Conservation (phyloP, 2,329 filamentous ascomycete genomes). For the Xylariaceae sp. region DNA sequence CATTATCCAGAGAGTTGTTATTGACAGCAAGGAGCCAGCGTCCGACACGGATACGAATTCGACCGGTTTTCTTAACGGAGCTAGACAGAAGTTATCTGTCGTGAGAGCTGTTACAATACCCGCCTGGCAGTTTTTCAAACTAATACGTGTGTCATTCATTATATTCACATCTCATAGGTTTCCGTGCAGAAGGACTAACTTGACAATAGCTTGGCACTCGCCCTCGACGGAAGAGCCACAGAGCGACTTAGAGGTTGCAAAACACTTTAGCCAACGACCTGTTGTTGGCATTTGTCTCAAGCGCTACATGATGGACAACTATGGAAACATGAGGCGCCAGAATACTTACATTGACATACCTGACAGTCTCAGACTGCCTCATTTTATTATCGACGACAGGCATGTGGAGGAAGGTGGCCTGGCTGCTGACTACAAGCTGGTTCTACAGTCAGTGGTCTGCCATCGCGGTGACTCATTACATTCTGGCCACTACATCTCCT, state of each 20-base stretch:
- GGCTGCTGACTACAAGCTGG: constrained; percentile 86
- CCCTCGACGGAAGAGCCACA: constrained; percentile 46
- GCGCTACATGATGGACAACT: constrained; percentile 70
- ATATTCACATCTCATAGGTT: constrained; percentile 2
- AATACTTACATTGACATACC: constrained; percentile 90
- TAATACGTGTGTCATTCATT: constrained; percentile 65
- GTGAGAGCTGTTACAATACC: constrained; percentile 88
- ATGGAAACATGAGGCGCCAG: constrained; percentile 64
- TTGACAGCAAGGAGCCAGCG: constrained; percentile 45
- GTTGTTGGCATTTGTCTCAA: constrained; percentile 92
- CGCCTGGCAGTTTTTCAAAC: constrained; percentile 93
- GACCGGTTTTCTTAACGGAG: constrained; percentile 39
- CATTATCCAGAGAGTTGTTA: constrained; percentile 55
- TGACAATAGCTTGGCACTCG: constrained; percentile 72
- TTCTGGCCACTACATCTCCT: constrained; percentile 85
- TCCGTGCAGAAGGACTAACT: constrained; percentile 31
- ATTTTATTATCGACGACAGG: constrained; percentile 80
- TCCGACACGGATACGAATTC: constrained; percentile 36
- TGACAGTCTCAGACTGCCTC: constrained; percentile 69
- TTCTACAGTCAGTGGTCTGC: constrained; percentile 86
- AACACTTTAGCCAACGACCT: constrained; percentile 78
- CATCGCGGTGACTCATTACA: constrained; percentile 81
- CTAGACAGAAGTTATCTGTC: constrained; percentile 44
- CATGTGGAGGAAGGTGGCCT: constrained; percentile 60
- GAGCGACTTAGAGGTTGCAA: constrained; percentile 75